Conservation (phyloP, 2,329 filamentous ascomycete species). For the Monilinia aucupariae region DNA sequence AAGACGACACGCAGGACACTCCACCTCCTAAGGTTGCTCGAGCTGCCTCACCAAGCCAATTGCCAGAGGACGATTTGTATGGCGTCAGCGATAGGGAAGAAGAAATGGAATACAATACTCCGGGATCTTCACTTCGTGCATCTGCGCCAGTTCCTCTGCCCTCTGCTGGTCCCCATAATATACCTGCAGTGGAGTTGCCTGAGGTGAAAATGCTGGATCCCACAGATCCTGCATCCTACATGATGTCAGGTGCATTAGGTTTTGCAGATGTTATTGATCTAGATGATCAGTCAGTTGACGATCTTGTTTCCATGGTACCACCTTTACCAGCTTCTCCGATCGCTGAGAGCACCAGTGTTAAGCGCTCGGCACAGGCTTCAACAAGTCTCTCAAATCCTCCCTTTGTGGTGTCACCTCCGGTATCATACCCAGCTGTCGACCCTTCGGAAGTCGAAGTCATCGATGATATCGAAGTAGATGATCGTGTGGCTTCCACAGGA, state of each 20-base stretch:
- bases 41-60: conserved; percentile 8
- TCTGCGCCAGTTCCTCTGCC: too few species aligned
- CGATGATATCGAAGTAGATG: not conserved
- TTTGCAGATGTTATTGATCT: not conserved
- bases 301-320: not conserved
- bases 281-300: not conserved
- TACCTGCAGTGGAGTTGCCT: not conserved
- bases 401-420: not conserved
- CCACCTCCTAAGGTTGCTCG: conserved; percentile 37
- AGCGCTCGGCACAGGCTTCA: too few species aligned
- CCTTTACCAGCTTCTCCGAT: too few species aligned
- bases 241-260: not conserved
- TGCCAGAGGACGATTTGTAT: not conserved
- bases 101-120: not conserved
- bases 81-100: not conserved
- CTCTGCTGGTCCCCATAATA: too few species aligned
- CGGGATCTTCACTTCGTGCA: too few species aligned
- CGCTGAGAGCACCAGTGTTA: too few species aligned
- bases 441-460: not conserved
- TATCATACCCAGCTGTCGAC: not conserved
- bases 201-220: not conserved
- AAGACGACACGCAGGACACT: not conserved
- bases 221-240: not conserved
- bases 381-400: not conserved
- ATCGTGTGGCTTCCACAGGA: not conserved